Percentiles rank a stretch among this genome's conserved stretches.
Evolutionary conservation across 108 stramenopile species (phyloP).

Genomic region (Asterionellopsis glacialis): DNA sequence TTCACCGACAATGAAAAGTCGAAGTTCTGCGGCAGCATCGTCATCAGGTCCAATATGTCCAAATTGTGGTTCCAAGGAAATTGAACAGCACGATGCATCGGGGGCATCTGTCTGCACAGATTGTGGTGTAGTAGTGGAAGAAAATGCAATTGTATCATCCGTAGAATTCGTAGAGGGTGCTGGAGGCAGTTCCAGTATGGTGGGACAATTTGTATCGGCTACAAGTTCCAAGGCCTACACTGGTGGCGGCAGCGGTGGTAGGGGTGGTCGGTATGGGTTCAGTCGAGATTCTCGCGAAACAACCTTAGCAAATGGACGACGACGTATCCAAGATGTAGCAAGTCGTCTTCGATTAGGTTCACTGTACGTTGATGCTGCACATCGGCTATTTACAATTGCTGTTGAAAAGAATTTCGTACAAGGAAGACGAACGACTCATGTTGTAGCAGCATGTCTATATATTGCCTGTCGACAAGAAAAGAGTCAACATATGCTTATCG

Average conservation of each 20-base stretch:
- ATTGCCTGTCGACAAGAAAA: slow-evolving; percentile 97
- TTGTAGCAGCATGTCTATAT: slow-evolving; percentile 97
- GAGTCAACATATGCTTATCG: slow-evolving; percentile 97
- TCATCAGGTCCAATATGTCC: slow-evolving; percentile 38
- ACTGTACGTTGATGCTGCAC: slow-evolving; percentile 89
- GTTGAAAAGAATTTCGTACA: slow-evolving; percentile 95
- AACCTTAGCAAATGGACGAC: slow-evolving; percentile 82
- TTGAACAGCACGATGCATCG: slow-evolving; percentile 75
- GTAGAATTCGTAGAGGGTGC: slow-evolving; percentile 92
- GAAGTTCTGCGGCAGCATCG: too few relatives aligned
- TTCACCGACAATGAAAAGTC: too few relatives aligned
- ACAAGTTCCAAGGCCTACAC: slow-evolving; percentile 68
- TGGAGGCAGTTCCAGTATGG: slow-evolving; percentile 78
- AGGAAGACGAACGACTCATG: slow-evolving; percentile 85
- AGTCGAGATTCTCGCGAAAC: slow-evolving; percentile 87
- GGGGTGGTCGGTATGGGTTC: slow-evolving; percentile 84
- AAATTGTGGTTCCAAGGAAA: slow-evolving; percentile 81
- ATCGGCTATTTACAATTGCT: slow-evolving; percentile 88
- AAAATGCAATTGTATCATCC: slow-evolving; percentile 86
- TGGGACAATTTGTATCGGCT: slow-evolving; percentile 87
- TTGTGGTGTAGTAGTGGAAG: slow-evolving; percentile 92
- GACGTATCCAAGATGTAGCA: slow-evolving; percentile 84
- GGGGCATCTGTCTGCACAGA: slow-evolving; percentile 79
- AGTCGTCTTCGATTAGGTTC: slow-evolving; percentile 67
- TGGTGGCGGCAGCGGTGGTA: slow-evolving; percentile 21